These are phyloP conservation scores for Penicillium sp. DNA, from an alignment of 2,329 filamentous ascomycete genomes.

Conservation along the genomic window DNA sequence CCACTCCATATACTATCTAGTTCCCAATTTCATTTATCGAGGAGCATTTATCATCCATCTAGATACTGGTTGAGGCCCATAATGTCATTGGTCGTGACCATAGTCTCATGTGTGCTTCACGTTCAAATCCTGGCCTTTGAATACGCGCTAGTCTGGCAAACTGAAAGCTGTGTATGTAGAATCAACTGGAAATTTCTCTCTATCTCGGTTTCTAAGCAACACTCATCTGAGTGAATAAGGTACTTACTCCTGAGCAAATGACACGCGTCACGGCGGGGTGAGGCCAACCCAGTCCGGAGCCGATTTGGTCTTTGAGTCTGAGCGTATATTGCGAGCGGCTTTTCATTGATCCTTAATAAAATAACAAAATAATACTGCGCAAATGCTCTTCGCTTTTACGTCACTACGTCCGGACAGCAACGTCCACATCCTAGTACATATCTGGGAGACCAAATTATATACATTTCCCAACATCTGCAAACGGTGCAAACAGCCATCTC, in stretches of 20 bases:
- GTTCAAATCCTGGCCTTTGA: too few species aligned
- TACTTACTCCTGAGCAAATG: background rate
- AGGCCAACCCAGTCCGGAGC: background rate
- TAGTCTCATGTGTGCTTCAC: too few species aligned
- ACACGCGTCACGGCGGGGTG: background rate
- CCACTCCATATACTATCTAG: too few species aligned
- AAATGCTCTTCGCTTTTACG: background rate
- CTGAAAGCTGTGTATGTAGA: too few species aligned
- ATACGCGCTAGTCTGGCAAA: too few species aligned
- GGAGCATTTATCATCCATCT: too few species aligned
- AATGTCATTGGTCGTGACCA: too few species aligned
- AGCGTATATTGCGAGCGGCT: background rate
- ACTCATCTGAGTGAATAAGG: background rate
- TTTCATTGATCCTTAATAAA: background rate
- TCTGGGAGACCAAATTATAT: background rate
- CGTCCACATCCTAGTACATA: background rate
- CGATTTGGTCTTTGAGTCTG: background rate
- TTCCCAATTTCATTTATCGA: too few species aligned
- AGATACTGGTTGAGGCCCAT: too few species aligned
- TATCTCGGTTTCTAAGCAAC: background rate
- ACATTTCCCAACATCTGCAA: slow-evolving; percentile 11
- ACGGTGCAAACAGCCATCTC: slow-evolving; percentile 20
- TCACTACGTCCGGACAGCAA: background rate
- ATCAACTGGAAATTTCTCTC: too few species aligned
- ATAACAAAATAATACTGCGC: background rate